These are phyloP conservation scores for Xanthoceras sorbifolium DNA, from an alignment of 345 rosid genomes.

Conservation along the genomic window DNA sequence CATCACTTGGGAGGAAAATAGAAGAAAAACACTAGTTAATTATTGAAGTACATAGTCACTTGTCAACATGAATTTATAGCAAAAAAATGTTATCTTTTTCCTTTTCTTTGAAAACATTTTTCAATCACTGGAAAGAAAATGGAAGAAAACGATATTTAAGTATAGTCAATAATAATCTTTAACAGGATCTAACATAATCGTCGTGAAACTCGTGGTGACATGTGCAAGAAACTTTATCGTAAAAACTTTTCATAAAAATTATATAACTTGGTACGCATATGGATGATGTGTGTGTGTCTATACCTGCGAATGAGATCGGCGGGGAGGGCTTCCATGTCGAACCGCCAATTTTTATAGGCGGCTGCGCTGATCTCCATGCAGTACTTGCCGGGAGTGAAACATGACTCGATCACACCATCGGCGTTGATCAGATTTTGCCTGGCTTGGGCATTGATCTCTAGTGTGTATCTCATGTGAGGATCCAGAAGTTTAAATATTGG, in stretches of 20 bases:
- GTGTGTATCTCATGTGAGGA: conserved; percentile 93
- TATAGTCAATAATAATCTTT: background rate
- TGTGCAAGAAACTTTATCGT: background rate
- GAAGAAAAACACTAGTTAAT: background rate
- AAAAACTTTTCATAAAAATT: background rate
- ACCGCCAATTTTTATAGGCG: conserved; percentile 81
- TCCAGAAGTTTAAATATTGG: conserved; percentile 89
- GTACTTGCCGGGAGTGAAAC: conserved; percentile 95
- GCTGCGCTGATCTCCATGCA: conserved; percentile 86
- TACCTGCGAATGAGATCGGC: conserved; percentile 96
- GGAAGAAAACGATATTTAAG: background rate
- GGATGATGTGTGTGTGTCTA: background rate
- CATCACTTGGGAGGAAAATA: background rate
- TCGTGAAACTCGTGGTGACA: background rate
- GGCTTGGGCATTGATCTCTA: conserved; percentile 91
- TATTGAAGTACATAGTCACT: too few species aligned
- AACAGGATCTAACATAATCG: background rate
- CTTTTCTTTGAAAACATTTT: background rate
- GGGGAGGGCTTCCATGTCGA: conserved; percentile 88
- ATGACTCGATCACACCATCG: conserved; percentile 83
- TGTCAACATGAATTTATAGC: too few species aligned
- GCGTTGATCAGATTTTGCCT: conserved; percentile 74
- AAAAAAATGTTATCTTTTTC: background rate
- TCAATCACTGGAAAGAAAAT: background rate
- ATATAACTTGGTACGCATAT: background rate